Base-by-base conservation (phyloP, 2,329 filamentous ascomycete genomes). In the Pseudodiploospora longispora region DNA sequence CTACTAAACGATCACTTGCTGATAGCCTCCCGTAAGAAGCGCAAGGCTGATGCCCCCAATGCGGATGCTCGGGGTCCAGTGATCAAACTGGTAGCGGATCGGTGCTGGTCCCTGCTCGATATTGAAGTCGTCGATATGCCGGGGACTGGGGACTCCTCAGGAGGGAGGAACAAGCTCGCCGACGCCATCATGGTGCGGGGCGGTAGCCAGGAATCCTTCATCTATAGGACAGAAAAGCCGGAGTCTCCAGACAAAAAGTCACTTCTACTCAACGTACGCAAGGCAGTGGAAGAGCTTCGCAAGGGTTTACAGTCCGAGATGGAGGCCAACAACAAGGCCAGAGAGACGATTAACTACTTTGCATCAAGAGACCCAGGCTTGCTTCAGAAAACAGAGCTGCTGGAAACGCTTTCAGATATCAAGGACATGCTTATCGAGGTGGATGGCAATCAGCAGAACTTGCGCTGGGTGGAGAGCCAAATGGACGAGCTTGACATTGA, bases 401-500 rank as follows among this genome's bases (percentile, higher is more conserved):
- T 95, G 10, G 87, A 93, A 58, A 84, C 80, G 6, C 66, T 89
- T 7, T 88, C 87, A 2, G 80, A 83, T 50, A 81, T 85, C 55
- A 88, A 88, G 59, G 87, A 94, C 61, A 85, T 95, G 68, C 78
- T 95, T 44, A 90, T 98, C 53, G 93, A 98, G 56, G 87, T 95
- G 10, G 93, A 97, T 57, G 93, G 93, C 40, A 95, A 95, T 57
- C 90, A 96, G 63, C 88, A 97, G 60, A 96, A 93, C 60, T 75
- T 98, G 38, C 85, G 91, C 42, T 96, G 88, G 88, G 88, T 98
- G 0, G 93, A 98, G 62, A 81, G 82, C 42, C 88, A 97, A 65
- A 86, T 98, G 63, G 93, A 98, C 59, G 88, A 95, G 58, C 78
- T 98, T 5, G 93, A 98, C 58, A 97, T 97, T 55, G 85, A 95